A percentile compares a stretch with the other conserved stretches of the same genome.
Evolutionary conservation across 106 monocot species (phyloP).

Genomic region (Triglochin maritima): DNA sequence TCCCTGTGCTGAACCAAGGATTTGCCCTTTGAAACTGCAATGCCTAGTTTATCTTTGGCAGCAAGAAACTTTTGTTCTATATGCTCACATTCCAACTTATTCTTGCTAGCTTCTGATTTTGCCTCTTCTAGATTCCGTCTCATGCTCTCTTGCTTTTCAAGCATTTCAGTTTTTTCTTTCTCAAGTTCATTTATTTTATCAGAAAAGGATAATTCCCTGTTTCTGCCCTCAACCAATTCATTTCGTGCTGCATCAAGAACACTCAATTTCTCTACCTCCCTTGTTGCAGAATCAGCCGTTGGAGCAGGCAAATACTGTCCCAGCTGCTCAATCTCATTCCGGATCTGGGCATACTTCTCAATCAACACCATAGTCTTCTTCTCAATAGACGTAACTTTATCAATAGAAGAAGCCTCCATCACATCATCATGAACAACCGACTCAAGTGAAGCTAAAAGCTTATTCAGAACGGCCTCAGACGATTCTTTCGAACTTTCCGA

Average conservation of each 20-base stretch:
- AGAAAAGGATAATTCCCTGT: constrained; percentile 27
- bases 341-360: constrained; percentile 36
- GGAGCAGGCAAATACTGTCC: constrained; percentile 35
- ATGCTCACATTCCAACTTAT: constrained; percentile 54
- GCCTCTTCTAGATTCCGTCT: constrained; percentile 31
- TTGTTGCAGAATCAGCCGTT: constrained; percentile 30
- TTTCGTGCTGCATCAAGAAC: constrained; percentile 16
- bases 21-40: constrained; percentile 92
- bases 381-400: constrained; percentile 41
- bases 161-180: constrained; percentile 38
- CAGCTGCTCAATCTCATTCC: constrained; percentile 42
- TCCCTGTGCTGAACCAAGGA: constrained; percentile 89
- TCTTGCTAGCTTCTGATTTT: constrained; percentile 48
- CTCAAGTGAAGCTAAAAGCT: constrained; percentile 41
- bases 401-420: constrained; percentile 12
- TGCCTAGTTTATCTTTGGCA: constrained; percentile 71
- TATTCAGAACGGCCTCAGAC: constrained; percentile 17
- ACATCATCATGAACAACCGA: constrained; percentile 25
- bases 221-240: constrained; percentile 51
- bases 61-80: constrained; percentile 44
- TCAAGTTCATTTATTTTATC: constrained; percentile 42
- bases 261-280: constrained; percentile 14
- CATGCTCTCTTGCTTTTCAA: constrained; percentile 30
- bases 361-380: constrained; percentile 36
- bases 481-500: constrained; percentile 29